Conservation (phyloP, 2,329 filamentous ascomycete species). For the Stagonosporopsis cucurbitacearum region DNA sequence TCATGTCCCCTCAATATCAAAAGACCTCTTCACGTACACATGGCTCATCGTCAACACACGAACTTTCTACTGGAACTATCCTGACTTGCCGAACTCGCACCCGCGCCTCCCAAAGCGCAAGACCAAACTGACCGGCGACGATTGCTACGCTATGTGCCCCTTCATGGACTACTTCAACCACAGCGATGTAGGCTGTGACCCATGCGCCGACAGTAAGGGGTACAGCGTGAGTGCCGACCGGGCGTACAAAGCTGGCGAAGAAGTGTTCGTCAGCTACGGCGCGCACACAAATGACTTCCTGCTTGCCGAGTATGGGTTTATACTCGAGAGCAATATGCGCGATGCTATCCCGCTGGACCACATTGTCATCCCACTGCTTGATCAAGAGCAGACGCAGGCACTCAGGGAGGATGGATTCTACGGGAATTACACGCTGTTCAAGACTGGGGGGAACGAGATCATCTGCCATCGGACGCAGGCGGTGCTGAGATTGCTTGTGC, state of each 20-base stretch:
- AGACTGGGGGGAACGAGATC: conserved; percentile 30
- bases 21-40: conserved; percentile 59
- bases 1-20: conserved; percentile 53
- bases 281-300: conserved; percentile 75
- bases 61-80: conserved; percentile 64
- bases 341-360: conserved; percentile 53
- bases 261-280: conserved; percentile 74
- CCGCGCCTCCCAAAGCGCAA: conserved; percentile 51
- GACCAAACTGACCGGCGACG: conserved; percentile 53
- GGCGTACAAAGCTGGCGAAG: conserved; percentile 63
- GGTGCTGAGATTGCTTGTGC: conserved; percentile 47
- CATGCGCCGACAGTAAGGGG: conserved; percentile 57
- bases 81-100: conserved; percentile 47
- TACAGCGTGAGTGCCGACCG: conserved; percentile 63
- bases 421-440: conserved; percentile 39
- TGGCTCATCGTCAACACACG: conserved; percentile 68
- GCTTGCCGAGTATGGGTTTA: conserved; percentile 69
- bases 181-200: conserved; percentile 57
- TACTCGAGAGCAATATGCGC: conserved; percentile 45
- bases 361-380: conserved; percentile 49
- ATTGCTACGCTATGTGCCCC: conserved; percentile 73
- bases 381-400: conserved; percentile 36
- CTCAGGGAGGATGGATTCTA: conserved; percentile 54
- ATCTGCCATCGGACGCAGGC: conserved; percentile 56
- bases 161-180: conserved; percentile 77